Evolutionary conservation across 2,329 filamentous ascomycete genomes (phyloP).

Genomic region (Sporothrix phasma): DNA sequence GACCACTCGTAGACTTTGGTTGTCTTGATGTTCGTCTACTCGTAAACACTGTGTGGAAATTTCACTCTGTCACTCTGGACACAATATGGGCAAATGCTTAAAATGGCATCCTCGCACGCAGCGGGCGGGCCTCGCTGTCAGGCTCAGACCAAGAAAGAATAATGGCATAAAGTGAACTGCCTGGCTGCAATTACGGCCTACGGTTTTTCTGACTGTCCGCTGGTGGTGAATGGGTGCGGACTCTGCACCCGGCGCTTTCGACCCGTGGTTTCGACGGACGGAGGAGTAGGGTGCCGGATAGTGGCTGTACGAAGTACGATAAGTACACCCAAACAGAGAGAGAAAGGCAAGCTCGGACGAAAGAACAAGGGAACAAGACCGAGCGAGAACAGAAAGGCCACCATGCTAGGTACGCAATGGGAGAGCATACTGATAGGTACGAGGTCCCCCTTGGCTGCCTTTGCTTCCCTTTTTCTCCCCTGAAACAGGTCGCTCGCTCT

Average conservation of each 20-base stretch:
- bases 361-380: not conserved
- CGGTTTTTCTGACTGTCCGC: not conserved
- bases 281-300: not conserved
- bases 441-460: not conserved
- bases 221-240: not conserved
- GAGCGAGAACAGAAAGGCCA: not conserved
- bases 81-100: not conserved
- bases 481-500: slow-evolving; percentile 7
- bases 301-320: not conserved
- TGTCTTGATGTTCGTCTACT: not conserved
- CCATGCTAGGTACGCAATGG: slow-evolving; percentile 1
- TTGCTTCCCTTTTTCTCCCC: not conserved
- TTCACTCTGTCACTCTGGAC: not conserved
- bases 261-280: not conserved
- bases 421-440: not conserved
- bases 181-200: slow-evolving; percentile 10
- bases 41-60: not conserved
- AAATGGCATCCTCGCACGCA: not conserved
- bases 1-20: not conserved
- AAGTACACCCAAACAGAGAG: not conserved
- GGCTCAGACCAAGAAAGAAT: not conserved
- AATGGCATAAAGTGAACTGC: slow-evolving; percentile 10
- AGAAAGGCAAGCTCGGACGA: not conserved
- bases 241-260: not conserved
- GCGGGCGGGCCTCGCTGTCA: not conserved